Evolutionary conservation across 2,329 filamentous ascomycete genomes (phyloP).

Genomic region (Botryotinia narcissicola): DNA sequence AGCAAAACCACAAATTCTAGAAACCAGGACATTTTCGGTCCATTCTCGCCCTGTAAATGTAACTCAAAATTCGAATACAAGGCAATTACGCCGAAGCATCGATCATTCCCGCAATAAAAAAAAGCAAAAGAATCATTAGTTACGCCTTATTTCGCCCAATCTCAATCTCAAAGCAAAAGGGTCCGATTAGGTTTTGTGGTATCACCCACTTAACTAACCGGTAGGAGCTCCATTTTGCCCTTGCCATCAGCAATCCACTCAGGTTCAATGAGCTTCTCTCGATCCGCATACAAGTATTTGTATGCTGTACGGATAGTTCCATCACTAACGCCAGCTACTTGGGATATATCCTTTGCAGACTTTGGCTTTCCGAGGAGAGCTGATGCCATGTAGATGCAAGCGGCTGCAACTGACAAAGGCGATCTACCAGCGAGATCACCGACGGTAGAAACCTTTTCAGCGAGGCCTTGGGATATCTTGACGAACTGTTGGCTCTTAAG

Average conservation of each 20-base stretch:
- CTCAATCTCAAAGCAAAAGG: conserved; percentile 14
- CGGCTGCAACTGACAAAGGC: conserved; percentile 87
- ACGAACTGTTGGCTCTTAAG: conserved; percentile 71
- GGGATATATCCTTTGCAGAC: conserved; percentile 81
- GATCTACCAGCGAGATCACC: conserved; percentile 84
- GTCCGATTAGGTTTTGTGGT: conserved; percentile 24
- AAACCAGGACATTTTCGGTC: conserved; percentile 18
- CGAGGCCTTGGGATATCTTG: conserved; percentile 76
- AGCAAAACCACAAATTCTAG: conserved; percentile 19
- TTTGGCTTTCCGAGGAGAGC: conserved; percentile 78
- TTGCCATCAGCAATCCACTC: conserved; percentile 72
- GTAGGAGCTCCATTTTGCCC: conserved; percentile 69
- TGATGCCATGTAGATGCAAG: conserved; percentile 95
- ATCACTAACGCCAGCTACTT: conserved; percentile 85
- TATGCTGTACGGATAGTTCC: conserved; percentile 96
- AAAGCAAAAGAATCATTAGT: conserved; percentile 21
- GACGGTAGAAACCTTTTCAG: conserved; percentile 71
- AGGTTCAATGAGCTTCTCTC: conserved; percentile 70
- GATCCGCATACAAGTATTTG: conserved; percentile 76
- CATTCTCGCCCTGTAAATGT: conserved; percentile 25
- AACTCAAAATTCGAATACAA: conserved; percentile 24
- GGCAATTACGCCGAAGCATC: conserved; percentile 24
- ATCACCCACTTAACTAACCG: conserved; percentile 43
- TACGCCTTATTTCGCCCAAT: conserved; percentile 2
- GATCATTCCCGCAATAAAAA: conserved; percentile 23